These are phyloP conservation scores for Prunella vulgaris DNA, from an alignment of 257 asterid species.

Conservation along the genomic window DNA sequence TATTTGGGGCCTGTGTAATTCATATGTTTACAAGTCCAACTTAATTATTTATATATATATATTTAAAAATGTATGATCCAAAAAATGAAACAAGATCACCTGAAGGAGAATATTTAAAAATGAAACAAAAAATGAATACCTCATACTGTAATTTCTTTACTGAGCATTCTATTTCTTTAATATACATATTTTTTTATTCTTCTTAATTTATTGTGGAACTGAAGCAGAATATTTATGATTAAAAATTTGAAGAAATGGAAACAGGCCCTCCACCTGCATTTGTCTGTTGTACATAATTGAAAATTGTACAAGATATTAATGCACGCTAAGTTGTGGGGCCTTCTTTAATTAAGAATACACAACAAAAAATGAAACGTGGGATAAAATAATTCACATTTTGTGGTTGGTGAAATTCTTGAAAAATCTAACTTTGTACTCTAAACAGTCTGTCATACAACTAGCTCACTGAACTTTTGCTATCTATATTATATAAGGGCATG, in stretches of 20 bases:
- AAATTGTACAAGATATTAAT: background rate
- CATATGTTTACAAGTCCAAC: too few relatives aligned
- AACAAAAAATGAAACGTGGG: conserved; percentile 1
- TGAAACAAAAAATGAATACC: too few relatives aligned
- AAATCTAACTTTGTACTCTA: background rate
- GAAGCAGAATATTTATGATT: background rate
- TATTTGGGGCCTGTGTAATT: too few relatives aligned
- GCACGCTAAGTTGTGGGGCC: conserved; percentile 17
- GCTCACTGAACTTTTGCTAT: background rate
- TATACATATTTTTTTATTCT: too few relatives aligned
- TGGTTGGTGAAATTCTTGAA: background rate
- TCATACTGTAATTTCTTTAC: too few relatives aligned
- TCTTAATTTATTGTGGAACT: too few relatives aligned
- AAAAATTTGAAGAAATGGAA: background rate
- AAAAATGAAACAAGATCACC: too few relatives aligned
- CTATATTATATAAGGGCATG: too few relatives aligned
- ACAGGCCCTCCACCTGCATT: conserved; percentile 32
- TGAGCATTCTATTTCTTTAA: too few relatives aligned
- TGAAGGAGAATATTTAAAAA: too few relatives aligned
- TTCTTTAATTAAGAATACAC: conserved; percentile 4
- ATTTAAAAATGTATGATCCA: too few relatives aligned
- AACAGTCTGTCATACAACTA: background rate
- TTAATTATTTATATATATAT: too few relatives aligned
- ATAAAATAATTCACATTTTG: background rate
- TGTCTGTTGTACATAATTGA: conserved; percentile 36